Evolutionary conservation across 345 rosid species (phyloP), one percentile per base, ranked within the genome.

Genomic region (Adansonia digitata): DNA sequence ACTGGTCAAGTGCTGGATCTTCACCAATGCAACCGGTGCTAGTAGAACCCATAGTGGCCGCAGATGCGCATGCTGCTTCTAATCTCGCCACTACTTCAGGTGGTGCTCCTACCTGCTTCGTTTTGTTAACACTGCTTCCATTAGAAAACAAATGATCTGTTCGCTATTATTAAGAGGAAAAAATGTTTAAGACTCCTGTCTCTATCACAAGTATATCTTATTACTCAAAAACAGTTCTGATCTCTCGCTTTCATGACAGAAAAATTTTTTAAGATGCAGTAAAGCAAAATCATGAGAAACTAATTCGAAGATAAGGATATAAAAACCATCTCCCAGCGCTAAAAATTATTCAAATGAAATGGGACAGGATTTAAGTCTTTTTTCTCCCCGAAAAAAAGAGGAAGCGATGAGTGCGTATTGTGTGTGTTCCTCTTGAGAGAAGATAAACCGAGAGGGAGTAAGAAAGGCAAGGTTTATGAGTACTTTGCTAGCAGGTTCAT

Each of bases 1-100:
- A 93, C 80, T 93, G 98, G 76, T 96, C 99, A 57, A 96, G 91
- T 4, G 89, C 94, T 51, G 99, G 98, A 82, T 96, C 98, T 83
- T 93, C 95, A 26, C 98, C 98, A 15, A 90, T 22, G 57, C 86
- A 75, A 12, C 85, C 79, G 34, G 79, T 48, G 35, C 75, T 71
- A 15, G 77, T 65, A 8, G 83, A 60, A 5, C 84, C 88, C 81
- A 85, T 83, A 7, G 90, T 74, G 0, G 81, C 90, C 1, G 89
- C 98, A 15, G 93, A 82, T 5, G 94, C 89, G 56, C 88, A 89
- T 7, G 89, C 94, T 75, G 88, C 95, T 69, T 96, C 99, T 18
- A 96, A 80, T 81, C 85, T 88, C 31, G 84, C 92, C 84, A 83
- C 94, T 76, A 89, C 94, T 56, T 92, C 97, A 9, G 97, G 87